Evolutionary conservation across 164 flowering plant genomes (phyloP), one percentile per base, ranked within the genome.

Genomic region (Malania oleifera): DNA sequence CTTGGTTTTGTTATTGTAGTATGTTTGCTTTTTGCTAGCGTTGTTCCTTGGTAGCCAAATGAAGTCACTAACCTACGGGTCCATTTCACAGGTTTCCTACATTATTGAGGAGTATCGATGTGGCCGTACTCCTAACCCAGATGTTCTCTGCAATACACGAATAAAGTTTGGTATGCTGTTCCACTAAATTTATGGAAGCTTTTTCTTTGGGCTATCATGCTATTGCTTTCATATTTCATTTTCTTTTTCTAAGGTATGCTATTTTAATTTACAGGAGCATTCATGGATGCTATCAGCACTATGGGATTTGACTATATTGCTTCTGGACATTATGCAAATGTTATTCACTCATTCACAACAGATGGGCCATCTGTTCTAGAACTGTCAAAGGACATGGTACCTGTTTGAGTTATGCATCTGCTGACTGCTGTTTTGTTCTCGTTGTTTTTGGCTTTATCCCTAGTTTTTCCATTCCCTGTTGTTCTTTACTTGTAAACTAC

Each of bases 41-140:
- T 51, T 56, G 23, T 28, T 22, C 20, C 11, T 14, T 12, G 5
- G n/a, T n/a, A n/a, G 25, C 5, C 22, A 11, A 1, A 52, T 8
- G 37, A 63, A 23, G 28, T 56, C 12, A 34, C 56, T 27, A 14
- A 44, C 31, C 51, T 39, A 12, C n/a, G 57, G 57, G 45, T 43
- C 39, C 58, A 24, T 65, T 45, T 63, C 61, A 59, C 75, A 92
- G 98, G 98, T 92, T 14, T 85, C 96, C 19, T 81, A 87, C 79
- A 85, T 92, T 47, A 86, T 92, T 68, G 77, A 80, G 61, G 98
- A 92, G 70, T 92, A 92, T 66, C 81, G 75, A 54, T 71, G 82
- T 73, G 96, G 96, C 45, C 89, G 95, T 20, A 92, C 96, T 44
- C 96, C 98, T 52, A 92, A 92, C 63, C 98, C 98, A 3, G 98